These are phyloP conservation scores for Euphorbia tirucalli DNA, from an alignment of 345 rosid species.

Conservation along the genomic window DNA sequence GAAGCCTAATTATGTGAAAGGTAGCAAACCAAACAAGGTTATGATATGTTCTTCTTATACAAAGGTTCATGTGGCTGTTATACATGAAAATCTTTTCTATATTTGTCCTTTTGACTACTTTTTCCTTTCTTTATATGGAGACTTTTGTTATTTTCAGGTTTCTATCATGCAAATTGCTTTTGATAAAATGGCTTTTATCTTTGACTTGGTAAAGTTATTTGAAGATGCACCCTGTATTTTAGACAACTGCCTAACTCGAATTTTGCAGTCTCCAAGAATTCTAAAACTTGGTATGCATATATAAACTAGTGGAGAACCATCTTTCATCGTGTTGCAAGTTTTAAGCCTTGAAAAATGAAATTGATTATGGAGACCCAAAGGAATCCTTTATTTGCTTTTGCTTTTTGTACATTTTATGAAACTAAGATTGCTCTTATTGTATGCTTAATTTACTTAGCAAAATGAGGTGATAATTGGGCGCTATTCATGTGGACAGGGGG, in stretches of 20 bases:
- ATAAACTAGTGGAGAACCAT: constrained; percentile 5
- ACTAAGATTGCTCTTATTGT: neutral
- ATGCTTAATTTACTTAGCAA: neutral
- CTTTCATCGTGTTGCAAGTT: neutral
- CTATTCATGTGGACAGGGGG: neutral
- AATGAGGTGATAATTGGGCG: neutral
- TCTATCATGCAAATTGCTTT: constrained; percentile 93
- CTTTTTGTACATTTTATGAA: neutral
- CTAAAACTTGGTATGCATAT: constrained; percentile 73
- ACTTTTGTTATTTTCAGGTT: constrained; percentile 55
- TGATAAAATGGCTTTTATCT: constrained; percentile 61
- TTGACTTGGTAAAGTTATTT: constrained; percentile 83
- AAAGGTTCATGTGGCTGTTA: neutral
- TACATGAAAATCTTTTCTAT: neutral
- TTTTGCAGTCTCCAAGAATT: constrained; percentile 66
- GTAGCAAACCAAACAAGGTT: constrained; percentile 78
- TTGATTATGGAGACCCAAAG: neutral
- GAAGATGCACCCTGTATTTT: constrained; percentile 57
- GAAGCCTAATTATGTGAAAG: constrained; percentile 86
- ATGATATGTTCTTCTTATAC: neutral
- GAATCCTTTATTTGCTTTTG: neutral
- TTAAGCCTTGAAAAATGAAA: neutral
- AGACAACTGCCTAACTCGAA: constrained; percentile 65
- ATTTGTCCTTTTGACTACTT: too few relatives aligned
- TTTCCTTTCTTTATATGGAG: constrained; percentile 13